Percentiles rank a stretch among this genome's conserved stretches.
Evolutionary conservation across 139 green algal genomes (phyloP).

Genomic region (Auxenochlorella pyrenoidosa): DNA sequence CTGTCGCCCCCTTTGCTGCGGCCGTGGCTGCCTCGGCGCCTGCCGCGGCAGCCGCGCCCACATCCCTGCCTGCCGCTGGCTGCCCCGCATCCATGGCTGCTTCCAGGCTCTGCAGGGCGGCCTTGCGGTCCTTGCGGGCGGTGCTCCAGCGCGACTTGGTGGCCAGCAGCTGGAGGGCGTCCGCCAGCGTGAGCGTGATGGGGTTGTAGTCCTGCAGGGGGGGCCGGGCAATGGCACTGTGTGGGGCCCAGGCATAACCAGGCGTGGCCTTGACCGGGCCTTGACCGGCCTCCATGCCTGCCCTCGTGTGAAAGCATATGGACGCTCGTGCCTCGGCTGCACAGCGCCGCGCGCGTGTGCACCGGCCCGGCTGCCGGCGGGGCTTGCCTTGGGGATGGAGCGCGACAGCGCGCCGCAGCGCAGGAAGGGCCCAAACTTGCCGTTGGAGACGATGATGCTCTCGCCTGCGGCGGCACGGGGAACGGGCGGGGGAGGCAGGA

Average conservation of each 20-base stretch:
- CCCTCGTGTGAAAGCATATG: too few species aligned
- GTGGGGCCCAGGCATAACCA: not conserved
- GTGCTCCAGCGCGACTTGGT: not conserved
- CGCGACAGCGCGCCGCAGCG: conserved; percentile 11
- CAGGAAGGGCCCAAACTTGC: conserved; percentile 47
- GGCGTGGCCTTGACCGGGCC: too few species aligned
- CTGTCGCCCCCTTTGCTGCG: not conserved
- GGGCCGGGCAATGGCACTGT: not conserved
- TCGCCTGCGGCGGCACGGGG: not conserved
- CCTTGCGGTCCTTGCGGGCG: not conserved
- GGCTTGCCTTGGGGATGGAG: conserved; percentile 34
- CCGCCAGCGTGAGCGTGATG: conserved; percentile 24
- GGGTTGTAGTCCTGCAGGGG: conserved; percentile 5
- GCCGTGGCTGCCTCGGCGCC: not conserved
- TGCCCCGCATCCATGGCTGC: not conserved
- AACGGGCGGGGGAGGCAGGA: too few species aligned
- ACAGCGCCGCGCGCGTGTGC: too few species aligned
- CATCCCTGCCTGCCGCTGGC: not conserved
- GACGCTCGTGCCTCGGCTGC: too few species aligned
- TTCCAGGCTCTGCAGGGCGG: not conserved
- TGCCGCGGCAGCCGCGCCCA: not conserved
- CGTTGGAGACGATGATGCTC: conserved; percentile 31
- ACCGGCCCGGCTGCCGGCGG: too few species aligned
- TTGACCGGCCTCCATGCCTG: too few species aligned
- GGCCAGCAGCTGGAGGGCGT: conserved; percentile 49